phyloP scores from a whole-genome alignment of 2,329 filamentous ascomycete genomes.

The Nothophaeocryptopus gaeumannii region DNA sequence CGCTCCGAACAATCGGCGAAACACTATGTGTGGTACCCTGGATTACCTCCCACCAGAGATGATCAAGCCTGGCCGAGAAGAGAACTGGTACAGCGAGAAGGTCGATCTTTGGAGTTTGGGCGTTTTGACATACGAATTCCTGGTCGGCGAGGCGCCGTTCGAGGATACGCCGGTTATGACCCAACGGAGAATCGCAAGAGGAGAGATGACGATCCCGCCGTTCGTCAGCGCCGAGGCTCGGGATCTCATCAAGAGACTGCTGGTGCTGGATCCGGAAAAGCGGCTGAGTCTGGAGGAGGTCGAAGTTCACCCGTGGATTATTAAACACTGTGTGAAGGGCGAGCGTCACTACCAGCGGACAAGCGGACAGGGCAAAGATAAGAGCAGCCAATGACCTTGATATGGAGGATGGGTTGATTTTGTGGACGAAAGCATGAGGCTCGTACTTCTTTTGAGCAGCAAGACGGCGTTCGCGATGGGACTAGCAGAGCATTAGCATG shows the following conservation, averaged over 20 bases:
- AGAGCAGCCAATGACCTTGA: conserved; percentile 9
- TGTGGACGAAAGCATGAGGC: neutral
- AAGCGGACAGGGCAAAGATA: conserved; percentile 35
- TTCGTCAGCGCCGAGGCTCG: conserved; percentile 88
- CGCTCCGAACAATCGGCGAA: conserved; percentile 86
- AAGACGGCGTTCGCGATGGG: conserved; percentile 3
- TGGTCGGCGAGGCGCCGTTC: conserved; percentile 94
- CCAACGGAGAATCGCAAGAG: conserved; percentile 79
- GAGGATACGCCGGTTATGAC: conserved; percentile 96
- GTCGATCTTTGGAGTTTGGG: conserved; percentile 95
- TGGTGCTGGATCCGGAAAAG: conserved; percentile 92
- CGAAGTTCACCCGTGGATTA: conserved; percentile 88
- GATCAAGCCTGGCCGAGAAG: conserved; percentile 73
- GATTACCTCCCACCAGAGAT: conserved; percentile 98
- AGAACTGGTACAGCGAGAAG: conserved; percentile 92
- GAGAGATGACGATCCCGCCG: conserved; percentile 86
- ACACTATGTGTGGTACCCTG: conserved; percentile 94
- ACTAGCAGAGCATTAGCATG: neutral
- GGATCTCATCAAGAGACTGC: conserved; percentile 85
- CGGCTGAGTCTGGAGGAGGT: conserved; percentile 86
- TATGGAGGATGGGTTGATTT: neutral
- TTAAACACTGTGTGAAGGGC: conserved; percentile 79
- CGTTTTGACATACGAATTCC: conserved; percentile 91
- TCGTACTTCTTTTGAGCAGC: conserved; percentile 8
- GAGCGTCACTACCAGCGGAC: conserved; percentile 45